A percentile compares a stretch with the other conserved stretches of the same genome.
Conservation (phyloP, 2,329 filamentous ascomycete species). For the Achaetomium macrosporum region DNA sequence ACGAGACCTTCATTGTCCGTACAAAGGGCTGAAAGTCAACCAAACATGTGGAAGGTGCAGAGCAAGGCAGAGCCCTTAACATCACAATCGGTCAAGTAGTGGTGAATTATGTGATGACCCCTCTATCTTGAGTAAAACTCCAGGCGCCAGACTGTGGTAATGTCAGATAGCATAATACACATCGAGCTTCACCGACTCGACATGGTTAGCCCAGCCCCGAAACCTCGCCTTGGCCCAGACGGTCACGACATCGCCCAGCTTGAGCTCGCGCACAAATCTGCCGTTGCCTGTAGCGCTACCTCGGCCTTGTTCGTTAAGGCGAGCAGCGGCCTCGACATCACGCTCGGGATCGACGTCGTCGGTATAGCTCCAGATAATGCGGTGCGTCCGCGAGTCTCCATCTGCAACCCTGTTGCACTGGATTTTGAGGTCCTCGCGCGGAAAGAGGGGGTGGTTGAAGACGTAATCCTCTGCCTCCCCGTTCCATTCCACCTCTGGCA, state of each 20-base stretch:
- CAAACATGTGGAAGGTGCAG: no score
- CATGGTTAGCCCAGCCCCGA: constrained; percentile 45
- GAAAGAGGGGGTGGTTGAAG: constrained; percentile 33
- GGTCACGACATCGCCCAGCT: constrained; percentile 55
- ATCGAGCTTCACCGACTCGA: constrained; percentile 47
- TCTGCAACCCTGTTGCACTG: constrained; percentile 42
- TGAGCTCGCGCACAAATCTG: constrained; percentile 49
- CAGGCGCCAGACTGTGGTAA: no score
- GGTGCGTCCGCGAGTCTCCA: constrained; percentile 34
- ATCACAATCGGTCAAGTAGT: no score
- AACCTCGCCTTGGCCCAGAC: constrained; percentile 57
- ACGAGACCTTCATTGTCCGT: no score
- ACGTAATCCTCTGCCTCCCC: constrained; percentile 2
- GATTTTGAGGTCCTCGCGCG: constrained; percentile 37
- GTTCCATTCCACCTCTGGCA: constrained; percentile 12
- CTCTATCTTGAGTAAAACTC: not conserved
- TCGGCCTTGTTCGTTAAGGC: constrained; percentile 40
- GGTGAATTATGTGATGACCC: no score
- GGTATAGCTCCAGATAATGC: constrained; percentile 47
- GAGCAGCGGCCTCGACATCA: constrained; percentile 11
- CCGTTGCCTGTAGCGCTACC: constrained; percentile 48
- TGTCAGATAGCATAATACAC: constrained; percentile 48
- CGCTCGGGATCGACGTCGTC: constrained; percentile 39
- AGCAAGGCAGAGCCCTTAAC: no score
- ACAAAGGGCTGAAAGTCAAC: no score